phyloP scores from a whole-genome alignment of 2,329 filamentous ascomycete genomes.

The Aspergillus pseudoviridinutans region DNA sequence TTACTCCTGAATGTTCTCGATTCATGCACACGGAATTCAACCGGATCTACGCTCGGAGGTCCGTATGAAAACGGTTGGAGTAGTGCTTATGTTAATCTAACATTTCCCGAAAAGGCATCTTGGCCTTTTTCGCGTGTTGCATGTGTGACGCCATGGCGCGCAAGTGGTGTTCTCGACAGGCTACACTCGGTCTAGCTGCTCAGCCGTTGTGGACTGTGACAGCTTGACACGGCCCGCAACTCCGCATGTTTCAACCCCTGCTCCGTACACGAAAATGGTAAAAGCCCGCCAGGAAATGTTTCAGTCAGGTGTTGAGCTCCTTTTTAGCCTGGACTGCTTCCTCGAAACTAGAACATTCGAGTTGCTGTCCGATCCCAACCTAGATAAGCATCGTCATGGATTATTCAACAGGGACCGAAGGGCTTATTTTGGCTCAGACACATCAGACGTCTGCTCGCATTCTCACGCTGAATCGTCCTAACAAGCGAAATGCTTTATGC shows the following conservation, averaged over 20 bases:
- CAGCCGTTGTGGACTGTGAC: not conserved
- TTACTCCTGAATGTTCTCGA: no score
- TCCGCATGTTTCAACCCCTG: no score
- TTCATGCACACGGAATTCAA: no score
- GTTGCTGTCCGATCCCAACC: no score
- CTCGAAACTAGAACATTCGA: no score
- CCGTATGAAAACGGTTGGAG: not conserved
- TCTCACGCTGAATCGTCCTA: conserved; percentile 3
- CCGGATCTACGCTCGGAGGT: not conserved
- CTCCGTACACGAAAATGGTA: no score
- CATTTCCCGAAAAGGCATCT: not conserved
- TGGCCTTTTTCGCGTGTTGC: not conserved
- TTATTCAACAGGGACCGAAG: no score
- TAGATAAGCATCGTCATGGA: no score
- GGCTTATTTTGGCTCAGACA: not conserved
- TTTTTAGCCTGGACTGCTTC: no score
- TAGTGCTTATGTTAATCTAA: not conserved
- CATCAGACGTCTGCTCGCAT: not conserved
- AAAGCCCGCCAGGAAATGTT: no score
- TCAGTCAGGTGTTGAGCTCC: no score
- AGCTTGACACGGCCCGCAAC: not conserved
- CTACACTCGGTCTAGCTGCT: not conserved
- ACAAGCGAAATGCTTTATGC: conserved; percentile 7
- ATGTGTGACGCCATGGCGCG: not conserved
- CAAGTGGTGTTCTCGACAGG: not conserved